These are phyloP conservation scores for Amphibolis antarctica DNA, from an alignment of 106 monocot genomes.

Conservation along the genomic window DNA sequence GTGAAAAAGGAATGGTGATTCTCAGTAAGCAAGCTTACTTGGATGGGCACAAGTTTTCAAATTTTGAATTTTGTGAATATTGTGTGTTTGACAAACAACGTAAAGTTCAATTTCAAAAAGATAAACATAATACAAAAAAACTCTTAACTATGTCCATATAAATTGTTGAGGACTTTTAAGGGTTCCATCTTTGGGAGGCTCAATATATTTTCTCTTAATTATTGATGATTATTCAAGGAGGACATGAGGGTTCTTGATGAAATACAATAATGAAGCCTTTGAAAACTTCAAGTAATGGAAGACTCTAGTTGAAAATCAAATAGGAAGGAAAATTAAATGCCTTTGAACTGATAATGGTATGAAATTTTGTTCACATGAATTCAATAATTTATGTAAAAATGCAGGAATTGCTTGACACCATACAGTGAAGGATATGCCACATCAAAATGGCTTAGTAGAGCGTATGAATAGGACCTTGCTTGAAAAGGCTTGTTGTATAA, in stretches of 20 bases:
- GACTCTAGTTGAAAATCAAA: neutral
- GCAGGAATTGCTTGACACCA: neutral
- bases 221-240: neutral
- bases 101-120: neutral
- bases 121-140: neutral
- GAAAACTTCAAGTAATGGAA: neutral
- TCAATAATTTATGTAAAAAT: neutral
- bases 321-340: constrained; percentile 1
- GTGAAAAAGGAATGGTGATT: neutral
- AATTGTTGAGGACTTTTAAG: neutral
- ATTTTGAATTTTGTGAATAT: neutral
- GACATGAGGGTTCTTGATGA: neutral
- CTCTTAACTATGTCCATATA: neutral
- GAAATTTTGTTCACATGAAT: neutral
- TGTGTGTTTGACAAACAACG: neutral
- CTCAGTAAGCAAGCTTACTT: neutral
- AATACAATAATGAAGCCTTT: too few relatives aligned
- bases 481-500: neutral
- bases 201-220: neutral
- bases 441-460: constrained; percentile 1
- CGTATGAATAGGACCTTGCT: neutral
- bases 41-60: neutral
- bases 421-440: neutral
- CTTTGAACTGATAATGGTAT: neutral
- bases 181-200: neutral